These are phyloP conservation scores for Candida ascalaphidarum DNA, from an alignment of 805 yeast genomes.

Conservation along the genomic window DNA sequence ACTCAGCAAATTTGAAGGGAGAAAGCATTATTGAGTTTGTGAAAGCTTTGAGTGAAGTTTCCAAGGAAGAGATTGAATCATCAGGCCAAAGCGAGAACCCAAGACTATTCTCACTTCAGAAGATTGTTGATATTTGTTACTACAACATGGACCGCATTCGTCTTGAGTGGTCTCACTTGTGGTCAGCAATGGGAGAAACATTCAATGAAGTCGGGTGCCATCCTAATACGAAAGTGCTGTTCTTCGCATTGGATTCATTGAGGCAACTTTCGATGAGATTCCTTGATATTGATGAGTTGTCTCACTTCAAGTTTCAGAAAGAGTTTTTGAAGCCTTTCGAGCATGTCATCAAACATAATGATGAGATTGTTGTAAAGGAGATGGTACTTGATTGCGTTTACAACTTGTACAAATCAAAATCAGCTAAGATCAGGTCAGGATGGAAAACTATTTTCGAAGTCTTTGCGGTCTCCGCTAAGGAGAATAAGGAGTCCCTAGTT, in stretches of 20 bases:
- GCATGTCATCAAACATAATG: constrained; percentile 62
- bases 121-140: constrained; percentile 94
- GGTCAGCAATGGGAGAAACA: constrained; percentile 89
- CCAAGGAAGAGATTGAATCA: constrained; percentile 84
- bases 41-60: constrained; percentile 76
- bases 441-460: constrained; percentile 87
- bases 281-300: constrained; percentile 84
- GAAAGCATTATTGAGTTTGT: constrained; percentile 84
- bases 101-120: constrained; percentile 85
- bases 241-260: constrained; percentile 89
- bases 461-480: constrained; percentile 64
- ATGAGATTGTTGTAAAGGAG: constrained; percentile 64
- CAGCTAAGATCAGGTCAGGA: constrained; percentile 75
- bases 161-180: constrained; percentile 91
- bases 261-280: constrained; percentile 90
- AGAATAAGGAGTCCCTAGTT: constrained; percentile 50
- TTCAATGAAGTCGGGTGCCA: constrained; percentile 83
- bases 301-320: constrained; percentile 92
- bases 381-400: constrained; percentile 86
- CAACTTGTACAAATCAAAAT: constrained; percentile 74
- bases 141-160: constrained; percentile 95
- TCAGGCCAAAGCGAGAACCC: constrained; percentile 79
- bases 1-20: constrained; percentile 71
- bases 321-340: constrained; percentile 91
- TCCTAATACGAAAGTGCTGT: constrained; percentile 64